These are phyloP conservation scores for Echinosophora koreensis DNA, from an alignment of 306 rosid species.

Conservation along the genomic window DNA sequence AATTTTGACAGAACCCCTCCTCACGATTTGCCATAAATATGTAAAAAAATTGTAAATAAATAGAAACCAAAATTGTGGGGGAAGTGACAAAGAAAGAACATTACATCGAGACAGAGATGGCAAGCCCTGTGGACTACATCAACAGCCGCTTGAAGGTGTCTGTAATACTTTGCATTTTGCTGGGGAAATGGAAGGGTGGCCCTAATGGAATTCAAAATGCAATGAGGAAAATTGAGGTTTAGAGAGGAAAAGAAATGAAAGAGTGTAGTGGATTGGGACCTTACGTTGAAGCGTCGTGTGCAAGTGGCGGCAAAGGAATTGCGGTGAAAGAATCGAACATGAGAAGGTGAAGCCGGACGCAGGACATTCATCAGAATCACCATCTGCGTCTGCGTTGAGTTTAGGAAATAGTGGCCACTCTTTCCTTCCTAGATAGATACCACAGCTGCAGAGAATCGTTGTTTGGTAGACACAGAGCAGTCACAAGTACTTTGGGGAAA, in stretches of 20 bases:
- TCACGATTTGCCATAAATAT: not conserved
- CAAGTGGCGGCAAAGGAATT: conserved; percentile 39
- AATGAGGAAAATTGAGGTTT: conserved; percentile 10
- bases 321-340: conserved; percentile 48
- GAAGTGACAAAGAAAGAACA: not conserved
- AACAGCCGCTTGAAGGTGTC: conserved; percentile 81
- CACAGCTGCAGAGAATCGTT: too few relatives aligned
- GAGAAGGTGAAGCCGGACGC: conserved; percentile 51
- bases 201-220: conserved; percentile 42
- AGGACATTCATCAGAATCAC: conserved; percentile 52
- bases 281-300: conserved; percentile 49
- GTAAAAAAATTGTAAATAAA: not conserved
- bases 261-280: conserved; percentile 51
- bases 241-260: not conserved
- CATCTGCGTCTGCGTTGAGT: not conserved
- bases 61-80: not conserved
- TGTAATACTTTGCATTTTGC: conserved; percentile 61
- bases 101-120: conserved; percentile 69
- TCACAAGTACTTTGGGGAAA: too few relatives aligned
- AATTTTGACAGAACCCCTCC: conserved; percentile 17
- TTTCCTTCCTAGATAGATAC: too few relatives aligned
- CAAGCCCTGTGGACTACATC: conserved; percentile 78
- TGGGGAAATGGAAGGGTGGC: conserved; percentile 64
- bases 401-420: not conserved
- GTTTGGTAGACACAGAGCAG: too few relatives aligned